Percentiles rank a stretch among this genome's conserved stretches.
phyloP scores from a whole-genome alignment of 371 early-diverging fungal genomes.

The Rhizopus delemar region DNA sequence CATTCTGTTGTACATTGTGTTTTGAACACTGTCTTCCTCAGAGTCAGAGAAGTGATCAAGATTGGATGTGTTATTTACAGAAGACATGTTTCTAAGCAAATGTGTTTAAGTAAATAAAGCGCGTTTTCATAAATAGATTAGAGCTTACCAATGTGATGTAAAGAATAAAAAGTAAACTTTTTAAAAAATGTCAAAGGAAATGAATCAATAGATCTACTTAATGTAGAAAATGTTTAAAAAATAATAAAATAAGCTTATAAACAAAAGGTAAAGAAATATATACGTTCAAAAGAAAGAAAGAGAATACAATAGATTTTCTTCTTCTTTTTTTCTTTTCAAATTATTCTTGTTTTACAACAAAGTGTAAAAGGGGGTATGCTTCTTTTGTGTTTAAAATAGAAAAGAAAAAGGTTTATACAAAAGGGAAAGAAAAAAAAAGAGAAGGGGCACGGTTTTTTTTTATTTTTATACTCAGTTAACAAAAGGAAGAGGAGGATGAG shows the following conservation, averaged over 20 bases:
- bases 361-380: background rate
- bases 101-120: background rate
- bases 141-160: too few species aligned
- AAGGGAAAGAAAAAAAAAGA: background rate
- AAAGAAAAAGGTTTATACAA: background rate
- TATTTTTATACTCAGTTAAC: constrained; percentile 1
- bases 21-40: background rate
- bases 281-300: background rate
- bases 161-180: too few species aligned
- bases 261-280: background rate
- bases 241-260: background rate
- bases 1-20: background rate
- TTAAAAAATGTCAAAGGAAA: too few species aligned
- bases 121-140: background rate
- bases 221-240: too few species aligned
- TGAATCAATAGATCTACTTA: background rate
- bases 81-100: background rate
- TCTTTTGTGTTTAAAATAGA: background rate
- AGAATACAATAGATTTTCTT: background rate
- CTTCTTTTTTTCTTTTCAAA: background rate
- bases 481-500: constrained; percentile 8
- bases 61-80: background rate
- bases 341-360: too few species aligned
- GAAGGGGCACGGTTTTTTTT: constrained; percentile 3
- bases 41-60: constrained; percentile 1